Conservation (phyloP, 306 rosid species). For the Vigna unguiculata region DNA sequence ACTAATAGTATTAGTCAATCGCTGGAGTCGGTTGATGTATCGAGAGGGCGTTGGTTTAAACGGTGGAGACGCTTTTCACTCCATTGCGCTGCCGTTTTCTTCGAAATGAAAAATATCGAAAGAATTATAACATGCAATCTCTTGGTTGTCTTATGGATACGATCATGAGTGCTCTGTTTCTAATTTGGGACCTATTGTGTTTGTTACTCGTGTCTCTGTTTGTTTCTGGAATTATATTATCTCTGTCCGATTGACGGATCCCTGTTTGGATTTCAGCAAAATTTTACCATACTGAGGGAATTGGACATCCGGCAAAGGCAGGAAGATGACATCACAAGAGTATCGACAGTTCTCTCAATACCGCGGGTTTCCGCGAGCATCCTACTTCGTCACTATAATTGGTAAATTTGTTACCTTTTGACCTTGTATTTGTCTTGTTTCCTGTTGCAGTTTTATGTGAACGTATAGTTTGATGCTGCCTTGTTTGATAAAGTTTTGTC, state of each 20-base stretch:
- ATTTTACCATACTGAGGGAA: conserved; percentile 64
- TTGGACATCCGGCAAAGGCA: conserved; percentile 64
- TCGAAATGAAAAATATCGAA: not conserved
- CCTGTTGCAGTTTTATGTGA: not conserved
- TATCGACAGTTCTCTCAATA: conserved; percentile 67
- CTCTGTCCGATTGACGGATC: conserved; percentile 20
- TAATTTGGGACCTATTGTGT: not conserved
- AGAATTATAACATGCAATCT: not conserved
- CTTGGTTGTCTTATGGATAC: not conserved
- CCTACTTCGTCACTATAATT: conserved; percentile 73
- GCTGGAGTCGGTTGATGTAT: not conserved
- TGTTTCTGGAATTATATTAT: not conserved
- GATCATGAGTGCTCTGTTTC: not conserved
- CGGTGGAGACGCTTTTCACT: not conserved
- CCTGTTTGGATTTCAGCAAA: conserved; percentile 60
- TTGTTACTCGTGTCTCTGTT: not conserved
- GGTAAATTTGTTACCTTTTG: conserved; percentile 38
- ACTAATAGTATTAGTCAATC: not conserved
- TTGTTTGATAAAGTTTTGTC: conserved; percentile 30
- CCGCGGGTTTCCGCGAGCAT: conserved; percentile 64
- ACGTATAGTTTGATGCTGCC: conserved; percentile 14
- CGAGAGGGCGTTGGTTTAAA: conserved; percentile 13
- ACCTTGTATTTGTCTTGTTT: not conserved
- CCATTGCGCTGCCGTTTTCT: not conserved
- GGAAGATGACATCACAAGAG: conserved; percentile 66